Base-by-base conservation (phyloP, 257 asterid species). In the Lycium barbarum region DNA sequence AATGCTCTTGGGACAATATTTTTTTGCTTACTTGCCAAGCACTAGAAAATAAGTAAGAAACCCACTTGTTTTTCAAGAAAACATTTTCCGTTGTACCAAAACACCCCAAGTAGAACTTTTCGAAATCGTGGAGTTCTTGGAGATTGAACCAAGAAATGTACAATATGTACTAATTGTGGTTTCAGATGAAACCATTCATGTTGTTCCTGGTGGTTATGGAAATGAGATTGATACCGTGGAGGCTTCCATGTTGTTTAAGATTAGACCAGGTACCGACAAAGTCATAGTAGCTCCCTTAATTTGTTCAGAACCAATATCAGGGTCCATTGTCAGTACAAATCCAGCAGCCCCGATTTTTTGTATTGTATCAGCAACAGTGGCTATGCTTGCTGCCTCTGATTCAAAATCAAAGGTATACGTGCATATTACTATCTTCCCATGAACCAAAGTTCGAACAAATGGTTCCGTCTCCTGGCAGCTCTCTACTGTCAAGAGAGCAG, bases 271-370 rank as follows among this genome's bases (percentile, higher is more conserved):
- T 35, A 91, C 85, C n/a, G 55, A 85, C 59, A 93, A 74, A 9
- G 93, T 89, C 9, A 84, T 80, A 0, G 90, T 76, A 53, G 89
- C 87, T 22, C 91, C 92, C 88, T 88, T 90, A 35, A 90, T 86
- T 74, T 88, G 91, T 73, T 91, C 88, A 14, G 92, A 84, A 18
- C 90, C 92, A 74, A 87, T 83, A 58, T 92, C 93, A 2, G 95
- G 95, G 84, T 90, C 93, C 91, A 90, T 91, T 63, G 94, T 88
- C n/a, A 93, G 91, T 49, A 93, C 89, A 87, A 92, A 93, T 65
- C 96, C 96, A 79, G 93, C 93, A 35, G 97, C 97, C 14, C 94
- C 94, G 10, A 90, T 80, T 81, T 65, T 57, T 1, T 58, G 86
- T 66, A 87, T 86, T 20, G 94, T 92, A 70, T 86, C 92, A 51